Conservation (phyloP, 2,329 filamentous ascomycete species). For the Fusarium stilboides region DNA sequence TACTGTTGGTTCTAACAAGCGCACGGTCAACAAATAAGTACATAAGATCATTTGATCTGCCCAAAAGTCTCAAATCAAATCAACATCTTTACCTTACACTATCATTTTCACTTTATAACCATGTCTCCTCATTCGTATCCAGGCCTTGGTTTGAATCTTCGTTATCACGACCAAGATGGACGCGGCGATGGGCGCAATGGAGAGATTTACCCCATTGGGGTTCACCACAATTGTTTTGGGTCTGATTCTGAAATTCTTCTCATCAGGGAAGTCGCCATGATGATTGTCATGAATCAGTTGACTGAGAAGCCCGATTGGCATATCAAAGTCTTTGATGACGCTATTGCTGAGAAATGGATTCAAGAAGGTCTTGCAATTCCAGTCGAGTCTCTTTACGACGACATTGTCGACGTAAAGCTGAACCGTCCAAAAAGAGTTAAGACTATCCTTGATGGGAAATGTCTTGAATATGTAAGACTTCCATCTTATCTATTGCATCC, state of each 20-base stretch:
- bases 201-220: not conserved
- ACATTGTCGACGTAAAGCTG: slow-evolving; percentile 11
- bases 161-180: not conserved
- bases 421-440: slow-evolving; percentile 2
- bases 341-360: slow-evolving; percentile 20
- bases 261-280: slow-evolving; percentile 45
- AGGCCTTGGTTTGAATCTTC: slow-evolving; percentile 19
- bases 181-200: not conserved
- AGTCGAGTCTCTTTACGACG: slow-evolving; percentile 8
- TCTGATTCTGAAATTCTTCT: slow-evolving; percentile 17
- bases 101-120: not conserved
- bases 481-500: too few species aligned
- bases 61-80: too few species aligned
- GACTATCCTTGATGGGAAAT: slow-evolving; percentile 25
- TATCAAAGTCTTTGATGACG: slow-evolving; percentile 41
- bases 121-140: slow-evolving; percentile 15
- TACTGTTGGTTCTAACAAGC: too few species aligned
- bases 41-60: too few species aligned
- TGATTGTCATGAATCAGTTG: slow-evolving; percentile 48
- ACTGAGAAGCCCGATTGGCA: slow-evolving; percentile 50
- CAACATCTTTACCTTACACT: too few species aligned
- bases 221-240: not conserved
- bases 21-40: too few species aligned
- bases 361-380: slow-evolving; percentile 37
- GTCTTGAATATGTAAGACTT: slow-evolving; percentile 36